Evolutionary conservation across 805 yeast genomes (phyloP).

Genomic region (Priceomyces medius): DNA sequence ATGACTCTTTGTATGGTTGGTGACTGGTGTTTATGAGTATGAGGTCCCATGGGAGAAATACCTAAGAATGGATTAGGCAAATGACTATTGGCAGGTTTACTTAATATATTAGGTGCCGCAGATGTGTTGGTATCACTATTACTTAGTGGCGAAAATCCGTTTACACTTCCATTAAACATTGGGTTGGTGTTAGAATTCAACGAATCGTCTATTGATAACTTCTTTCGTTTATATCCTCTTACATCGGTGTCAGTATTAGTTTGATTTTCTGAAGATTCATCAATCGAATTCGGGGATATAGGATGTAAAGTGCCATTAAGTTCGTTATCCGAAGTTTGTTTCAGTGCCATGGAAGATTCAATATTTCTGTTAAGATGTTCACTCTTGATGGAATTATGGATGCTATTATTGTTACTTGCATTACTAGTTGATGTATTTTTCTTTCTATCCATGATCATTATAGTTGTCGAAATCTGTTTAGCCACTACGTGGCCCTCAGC

Average conservation of each 20-base stretch:
- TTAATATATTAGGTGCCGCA: constrained; percentile 14
- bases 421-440: constrained; percentile 44
- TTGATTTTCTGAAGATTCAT: constrained; percentile 57
- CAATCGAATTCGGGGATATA: constrained; percentile 62
- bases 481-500: constrained; percentile 63
- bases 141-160: constrained; percentile 45
- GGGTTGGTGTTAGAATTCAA: constrained; percentile 33
- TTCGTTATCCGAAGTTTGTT: constrained; percentile 7
- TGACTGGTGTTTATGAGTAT: constrained; percentile 9
- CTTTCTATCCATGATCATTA: constrained; percentile 94
- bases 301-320: constrained; percentile 27
- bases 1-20: constrained; percentile 83
- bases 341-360: constrained; percentile 18
- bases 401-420: constrained; percentile 12
- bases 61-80: constrained; percentile 9
- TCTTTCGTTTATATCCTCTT: constrained; percentile 49
- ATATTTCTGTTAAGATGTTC: constrained; percentile 19
- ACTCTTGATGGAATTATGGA: constrained; percentile 3
- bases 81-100: constrained; percentile 5
- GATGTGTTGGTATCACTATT: constrained; percentile 44
- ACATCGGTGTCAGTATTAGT: constrained; percentile 35
- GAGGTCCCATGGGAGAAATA: constrained; percentile 2
- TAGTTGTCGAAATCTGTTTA: constrained; percentile 65
- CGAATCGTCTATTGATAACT: constrained; percentile 48
- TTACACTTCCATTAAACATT: constrained; percentile 38